These are phyloP conservation scores for Aspergillus nomiae DNA, from an alignment of 2,329 filamentous ascomycete genomes.

Conservation along the genomic window DNA sequence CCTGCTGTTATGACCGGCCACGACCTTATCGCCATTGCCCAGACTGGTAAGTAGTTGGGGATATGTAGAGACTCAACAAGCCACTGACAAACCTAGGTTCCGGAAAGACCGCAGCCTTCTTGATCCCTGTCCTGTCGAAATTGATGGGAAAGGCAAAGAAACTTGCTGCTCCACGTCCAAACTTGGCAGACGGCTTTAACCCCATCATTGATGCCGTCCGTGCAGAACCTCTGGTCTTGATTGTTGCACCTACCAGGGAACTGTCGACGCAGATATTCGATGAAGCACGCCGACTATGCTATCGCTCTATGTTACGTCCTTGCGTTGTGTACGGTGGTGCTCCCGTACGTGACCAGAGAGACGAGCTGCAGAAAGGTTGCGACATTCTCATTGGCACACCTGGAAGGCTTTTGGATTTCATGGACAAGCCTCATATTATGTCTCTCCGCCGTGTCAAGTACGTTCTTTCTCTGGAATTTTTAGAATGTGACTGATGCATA, in stretches of 20 bases:
- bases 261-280: conserved; percentile 94
- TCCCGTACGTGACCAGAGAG: conserved; percentile 67
- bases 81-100: conserved; percentile 65
- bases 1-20: conserved; percentile 74
- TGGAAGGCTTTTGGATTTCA: conserved; percentile 82
- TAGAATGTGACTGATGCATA: neutral
- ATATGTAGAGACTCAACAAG: neutral
- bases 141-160: conserved; percentile 96
- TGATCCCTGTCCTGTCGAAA: conserved; percentile 85
- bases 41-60: conserved; percentile 71
- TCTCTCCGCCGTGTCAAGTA: conserved; percentile 76
- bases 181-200: conserved; percentile 57
- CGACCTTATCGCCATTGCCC: conserved; percentile 86
- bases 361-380: conserved; percentile 78
- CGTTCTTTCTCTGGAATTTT: neutral
- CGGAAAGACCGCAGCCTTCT: conserved; percentile 91
- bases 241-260: conserved; percentile 86
- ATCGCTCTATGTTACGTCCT: conserved; percentile 90
- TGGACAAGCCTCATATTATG: conserved; percentile 68
- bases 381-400: conserved; percentile 88
- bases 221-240: conserved; percentile 84
- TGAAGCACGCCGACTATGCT: conserved; percentile 88
- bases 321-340: conserved; percentile 87
- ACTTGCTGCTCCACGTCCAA: conserved; percentile 73
- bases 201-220: conserved; percentile 56